Evolutionary conservation across 2,329 filamentous ascomycete genomes (phyloP).

Genomic region (Fusarium newnesense): DNA sequence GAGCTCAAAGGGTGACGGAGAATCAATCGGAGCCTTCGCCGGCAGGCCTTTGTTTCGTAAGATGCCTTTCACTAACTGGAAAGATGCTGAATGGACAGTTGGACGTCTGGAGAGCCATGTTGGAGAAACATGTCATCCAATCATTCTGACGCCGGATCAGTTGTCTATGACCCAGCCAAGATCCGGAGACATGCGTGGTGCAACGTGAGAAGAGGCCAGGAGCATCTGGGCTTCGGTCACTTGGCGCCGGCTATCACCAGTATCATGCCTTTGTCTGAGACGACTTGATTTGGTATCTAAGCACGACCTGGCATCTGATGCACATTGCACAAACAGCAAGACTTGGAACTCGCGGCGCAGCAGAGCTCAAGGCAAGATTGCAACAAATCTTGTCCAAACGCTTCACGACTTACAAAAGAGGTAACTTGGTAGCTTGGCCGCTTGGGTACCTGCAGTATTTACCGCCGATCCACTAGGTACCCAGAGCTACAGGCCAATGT

Average conservation of each 20-base stretch:
- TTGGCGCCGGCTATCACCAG: conserved; percentile 31
- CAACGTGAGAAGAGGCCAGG: conserved; percentile 32
- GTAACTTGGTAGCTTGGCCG: neutral
- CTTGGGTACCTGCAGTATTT: conserved; percentile 28
- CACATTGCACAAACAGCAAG: neutral
- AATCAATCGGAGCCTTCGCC: conserved; percentile 5
- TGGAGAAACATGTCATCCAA: conserved; percentile 17
- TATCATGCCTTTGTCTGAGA: conserved; percentile 26
- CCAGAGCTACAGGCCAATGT: neutral
- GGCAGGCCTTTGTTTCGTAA: conserved; percentile 27
- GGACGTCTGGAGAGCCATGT: conserved; percentile 7
- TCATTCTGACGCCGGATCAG: conserved; percentile 29
- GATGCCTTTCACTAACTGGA: conserved; percentile 3
- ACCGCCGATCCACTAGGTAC: conserved; percentile 9
- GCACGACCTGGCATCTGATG: neutral
- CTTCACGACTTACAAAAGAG: conserved; percentile 6
- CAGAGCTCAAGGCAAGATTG: neutral
- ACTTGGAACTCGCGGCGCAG: conserved; percentile 7
- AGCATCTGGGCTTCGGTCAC: conserved; percentile 21
- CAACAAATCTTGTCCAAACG: conserved; percentile 2
- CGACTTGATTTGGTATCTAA: conserved; percentile 10
- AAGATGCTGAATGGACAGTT: conserved; percentile 10
- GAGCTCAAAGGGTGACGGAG: conserved; percentile 15
- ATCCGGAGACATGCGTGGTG: conserved; percentile 38
- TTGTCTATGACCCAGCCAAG: conserved; percentile 39